Percentiles rank a stretch among this genome's conserved stretches.
These are phyloP conservation scores for Eucalyptus erythrocorys DNA, from an alignment of 345 rosid genomes.

Conservation along the genomic window DNA sequence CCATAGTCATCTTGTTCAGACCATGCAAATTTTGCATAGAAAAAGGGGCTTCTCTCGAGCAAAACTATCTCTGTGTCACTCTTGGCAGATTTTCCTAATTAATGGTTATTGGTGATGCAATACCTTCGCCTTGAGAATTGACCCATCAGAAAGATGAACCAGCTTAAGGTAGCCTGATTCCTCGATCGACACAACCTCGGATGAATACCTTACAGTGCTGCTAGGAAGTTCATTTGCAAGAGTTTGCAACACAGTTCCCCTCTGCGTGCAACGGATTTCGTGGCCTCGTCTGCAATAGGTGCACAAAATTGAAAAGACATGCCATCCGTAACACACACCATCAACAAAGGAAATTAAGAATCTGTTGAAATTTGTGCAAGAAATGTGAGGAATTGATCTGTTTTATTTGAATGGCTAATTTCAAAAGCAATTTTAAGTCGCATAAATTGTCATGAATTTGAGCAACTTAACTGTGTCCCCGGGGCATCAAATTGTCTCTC, in stretches of 20 bases:
- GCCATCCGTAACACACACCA: neutral
- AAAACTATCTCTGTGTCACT: neutral
- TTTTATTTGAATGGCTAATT: neutral
- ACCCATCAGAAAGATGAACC: conserved; percentile 50
- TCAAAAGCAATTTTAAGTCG: neutral
- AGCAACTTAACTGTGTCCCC: neutral
- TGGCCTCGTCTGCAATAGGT: conserved; percentile 13
- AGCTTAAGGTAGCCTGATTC: conserved; percentile 36
- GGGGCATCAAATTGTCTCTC: neutral
- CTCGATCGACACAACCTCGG: conserved; percentile 51
- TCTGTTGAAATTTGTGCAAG: neutral
- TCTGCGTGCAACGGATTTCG: conserved; percentile 41
- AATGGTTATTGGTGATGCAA: neutral
- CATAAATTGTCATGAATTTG: neutral
- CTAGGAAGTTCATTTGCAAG: conserved; percentile 43
- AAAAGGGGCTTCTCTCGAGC: neutral
- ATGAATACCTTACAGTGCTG: conserved; percentile 51
- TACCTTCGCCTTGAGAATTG: conserved; percentile 54
- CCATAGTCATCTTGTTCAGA: neutral
- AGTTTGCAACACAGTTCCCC: conserved; percentile 40
- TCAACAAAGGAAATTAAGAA: neutral
- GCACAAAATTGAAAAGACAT: neutral
- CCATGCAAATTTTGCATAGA: neutral
- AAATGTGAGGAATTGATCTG: neutral
- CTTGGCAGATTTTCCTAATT: neutral